A percentile compares a stretch with the other conserved stretches of the same genome.
Evolutionary conservation across 78 protist genomes (phyloP).

Genomic region (Dictyostelium brefeldianum): DNA sequence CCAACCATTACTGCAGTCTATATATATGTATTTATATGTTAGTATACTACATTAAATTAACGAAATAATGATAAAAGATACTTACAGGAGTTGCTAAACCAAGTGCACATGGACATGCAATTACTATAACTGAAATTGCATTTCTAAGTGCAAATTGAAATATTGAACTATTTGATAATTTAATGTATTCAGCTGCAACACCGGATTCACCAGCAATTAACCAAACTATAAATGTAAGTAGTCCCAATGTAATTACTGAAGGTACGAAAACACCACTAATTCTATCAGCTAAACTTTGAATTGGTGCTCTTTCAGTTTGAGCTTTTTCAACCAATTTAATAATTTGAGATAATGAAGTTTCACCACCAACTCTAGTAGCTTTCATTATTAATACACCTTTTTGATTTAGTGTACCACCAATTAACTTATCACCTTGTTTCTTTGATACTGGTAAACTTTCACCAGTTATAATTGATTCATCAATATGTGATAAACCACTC

Average conservation of each 20-base stretch:
- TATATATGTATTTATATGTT: too few species aligned
- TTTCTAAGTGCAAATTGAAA: constrained; percentile 87
- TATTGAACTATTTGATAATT: neutral
- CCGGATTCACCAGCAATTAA: constrained; percentile 36
- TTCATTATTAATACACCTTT: constrained; percentile 76
- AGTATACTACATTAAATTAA: too few species aligned
- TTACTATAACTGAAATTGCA: constrained; percentile 89
- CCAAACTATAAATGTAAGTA: constrained; percentile 91
- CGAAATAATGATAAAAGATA: too few species aligned
- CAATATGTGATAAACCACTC: constrained; percentile 80
- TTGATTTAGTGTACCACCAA: constrained; percentile 95
- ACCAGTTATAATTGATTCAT: constrained; percentile 97
- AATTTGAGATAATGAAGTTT: constrained; percentile 91
- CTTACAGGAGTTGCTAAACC: constrained; percentile 97
- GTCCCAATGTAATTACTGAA: constrained; percentile 86
- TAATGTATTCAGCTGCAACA: neutral
- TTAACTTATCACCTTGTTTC: constrained; percentile 81
- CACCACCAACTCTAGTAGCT: constrained; percentile 89
- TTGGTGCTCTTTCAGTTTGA: constrained; percentile 89
- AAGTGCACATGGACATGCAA: constrained; percentile 98
- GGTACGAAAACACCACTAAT: constrained; percentile 93
- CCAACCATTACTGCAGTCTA: constrained; percentile 98
- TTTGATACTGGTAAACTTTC: constrained; percentile 92
- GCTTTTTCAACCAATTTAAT: constrained; percentile 94
- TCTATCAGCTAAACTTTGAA: constrained; percentile 89